Base-by-base conservation (phyloP, 2,329 filamentous ascomycete species). In the Thermochaetoides dissita region DNA sequence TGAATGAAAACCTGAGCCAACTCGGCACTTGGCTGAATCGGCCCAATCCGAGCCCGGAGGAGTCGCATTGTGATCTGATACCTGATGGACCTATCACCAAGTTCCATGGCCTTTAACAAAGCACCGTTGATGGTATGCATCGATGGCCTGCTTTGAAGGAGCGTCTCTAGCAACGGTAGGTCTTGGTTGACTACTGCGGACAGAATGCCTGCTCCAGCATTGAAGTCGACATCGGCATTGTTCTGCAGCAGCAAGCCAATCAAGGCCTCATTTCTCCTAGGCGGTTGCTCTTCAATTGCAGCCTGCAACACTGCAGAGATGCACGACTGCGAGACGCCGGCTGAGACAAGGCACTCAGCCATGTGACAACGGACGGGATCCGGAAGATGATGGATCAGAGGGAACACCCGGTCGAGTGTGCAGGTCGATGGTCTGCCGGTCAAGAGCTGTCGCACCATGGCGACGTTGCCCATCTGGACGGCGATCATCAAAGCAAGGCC, bases 201-300 rank as follows among this genome's bases (percentile, higher is more conserved):
- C 0, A 64, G 55, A 10, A 77, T 59, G 2, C 63, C 65, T n/a
- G 64, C 59, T 0, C 71, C 70, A 28, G 68, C 64, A 35, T 69
- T 68, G 41, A 68, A 71, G 47, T 74, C 74, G 33, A 73, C 63
- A 38, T 76, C 71, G 4, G 69, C 69, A 10, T 69, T 66, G 45
- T 72, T 60, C 2, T 63, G 60, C 6, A 78, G 57, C 3, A 77
- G 57, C 5, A 77, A 59, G 6, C 63, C 61, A 41, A 78, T 70
- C 8, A 78, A 56, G 2, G 63, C 60, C 35, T 68, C 64, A 34
- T 77, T 73, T 33, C 70, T 61, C 34, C 62, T 59, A 0, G 65
- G 62, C 1, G 62, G 60, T 9, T 64, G 60, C 35, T 73, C 67
- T 10, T 64, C 62, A 35, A 76, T 67, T n/a, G 68, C 68, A 24